phyloP scores from a whole-genome alignment of 805 yeast genomes.

The Tetrapisispora phaffii region DNA sequence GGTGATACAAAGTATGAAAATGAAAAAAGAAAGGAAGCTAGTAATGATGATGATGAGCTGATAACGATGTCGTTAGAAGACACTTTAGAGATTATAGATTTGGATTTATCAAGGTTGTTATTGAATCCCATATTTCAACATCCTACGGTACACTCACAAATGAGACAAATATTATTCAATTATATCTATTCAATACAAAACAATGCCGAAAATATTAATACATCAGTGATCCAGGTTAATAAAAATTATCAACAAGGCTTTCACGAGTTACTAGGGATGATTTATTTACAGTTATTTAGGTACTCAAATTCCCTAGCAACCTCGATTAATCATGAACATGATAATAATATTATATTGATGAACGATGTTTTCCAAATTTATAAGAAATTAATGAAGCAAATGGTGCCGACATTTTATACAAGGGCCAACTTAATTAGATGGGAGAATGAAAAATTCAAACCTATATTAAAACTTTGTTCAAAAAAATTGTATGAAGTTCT shows the following conservation, averaged over 20 bases:
- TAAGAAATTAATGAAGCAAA: slow-evolving; percentile 20
- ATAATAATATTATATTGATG: slow-evolving; percentile 3
- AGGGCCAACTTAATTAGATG: slow-evolving; percentile 20
- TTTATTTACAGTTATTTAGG: slow-evolving; percentile 19
- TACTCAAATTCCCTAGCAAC: slow-evolving; percentile 2
- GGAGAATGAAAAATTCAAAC: slow-evolving; percentile 15
- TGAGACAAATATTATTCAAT: slow-evolving; percentile 21
- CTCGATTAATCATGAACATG: background rate
- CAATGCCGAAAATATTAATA: slow-evolving; percentile 2
- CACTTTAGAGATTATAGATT: slow-evolving; percentile 22
- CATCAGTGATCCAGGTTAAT: background rate
- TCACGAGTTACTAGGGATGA: slow-evolving; percentile 25
- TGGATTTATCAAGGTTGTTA: slow-evolving; percentile 24
- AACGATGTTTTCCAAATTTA: slow-evolving; percentile 17
- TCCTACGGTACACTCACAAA: slow-evolving; percentile 13
- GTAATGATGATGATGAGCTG: slow-evolving; percentile 6
- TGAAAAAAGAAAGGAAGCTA: background rate
- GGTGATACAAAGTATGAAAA: background rate
- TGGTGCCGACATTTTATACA: slow-evolving; percentile 20
- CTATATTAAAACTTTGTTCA: slow-evolving; percentile 15
- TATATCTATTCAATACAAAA: slow-evolving; percentile 7
- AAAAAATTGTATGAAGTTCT: slow-evolving; percentile 10
- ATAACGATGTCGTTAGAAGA: slow-evolving; percentile 12
- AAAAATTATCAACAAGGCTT: slow-evolving; percentile 25
- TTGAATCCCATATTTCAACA: slow-evolving; percentile 17